These are phyloP conservation scores for Exophiala sp. DNA, from an alignment of 2,329 filamentous ascomycete genomes.

Conservation along the genomic window DNA sequence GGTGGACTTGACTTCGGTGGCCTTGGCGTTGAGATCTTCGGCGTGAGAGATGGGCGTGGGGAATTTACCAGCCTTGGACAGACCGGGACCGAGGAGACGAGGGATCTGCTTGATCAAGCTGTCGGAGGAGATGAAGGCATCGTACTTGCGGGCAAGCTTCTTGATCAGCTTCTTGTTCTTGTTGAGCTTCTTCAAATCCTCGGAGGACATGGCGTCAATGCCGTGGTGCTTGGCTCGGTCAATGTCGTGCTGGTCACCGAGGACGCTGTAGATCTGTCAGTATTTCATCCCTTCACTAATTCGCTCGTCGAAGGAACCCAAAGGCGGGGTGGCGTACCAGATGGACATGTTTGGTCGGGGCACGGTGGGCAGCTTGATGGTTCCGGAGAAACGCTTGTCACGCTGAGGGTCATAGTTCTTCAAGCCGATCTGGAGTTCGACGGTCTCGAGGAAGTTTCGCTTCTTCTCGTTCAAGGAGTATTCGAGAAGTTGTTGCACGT, in stretches of 20 bases:
- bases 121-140: constrained; percentile 97
- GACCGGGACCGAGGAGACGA: constrained; percentile 97
- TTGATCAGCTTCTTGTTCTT: constrained; percentile 99
- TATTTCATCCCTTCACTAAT: constrained; percentile 3
- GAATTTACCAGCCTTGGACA: constrained; percentile 92
- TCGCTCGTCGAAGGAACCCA: constrained; percentile 1
- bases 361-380: constrained; percentile 70
- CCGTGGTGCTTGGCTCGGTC: constrained; percentile 99
- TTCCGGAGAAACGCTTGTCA: constrained; percentile 99
- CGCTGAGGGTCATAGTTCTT: constrained; percentile 99
- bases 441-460: constrained; percentile 95
- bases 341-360: constrained; percentile 88
- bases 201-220: constrained; percentile 95
- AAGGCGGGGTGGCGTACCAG: constrained; percentile 51
- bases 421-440: constrained; percentile 79
- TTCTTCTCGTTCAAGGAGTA: constrained; percentile 97
- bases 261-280: constrained; percentile 54
- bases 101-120: constrained; percentile 99
- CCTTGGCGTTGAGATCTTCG: constrained; percentile 90
- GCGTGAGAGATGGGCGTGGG: constrained; percentile 95
- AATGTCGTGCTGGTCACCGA: constrained; percentile 96
- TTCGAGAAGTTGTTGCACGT: constrained; percentile 89
- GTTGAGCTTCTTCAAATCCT: constrained; percentile 99
- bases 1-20: constrained; percentile 99
- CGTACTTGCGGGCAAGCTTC: constrained; percentile 99